These are phyloP conservation scores for Entomortierella chlamydospora DNA, from an alignment of 192 early-diverging fungal genomes.

Conservation along the genomic window DNA sequence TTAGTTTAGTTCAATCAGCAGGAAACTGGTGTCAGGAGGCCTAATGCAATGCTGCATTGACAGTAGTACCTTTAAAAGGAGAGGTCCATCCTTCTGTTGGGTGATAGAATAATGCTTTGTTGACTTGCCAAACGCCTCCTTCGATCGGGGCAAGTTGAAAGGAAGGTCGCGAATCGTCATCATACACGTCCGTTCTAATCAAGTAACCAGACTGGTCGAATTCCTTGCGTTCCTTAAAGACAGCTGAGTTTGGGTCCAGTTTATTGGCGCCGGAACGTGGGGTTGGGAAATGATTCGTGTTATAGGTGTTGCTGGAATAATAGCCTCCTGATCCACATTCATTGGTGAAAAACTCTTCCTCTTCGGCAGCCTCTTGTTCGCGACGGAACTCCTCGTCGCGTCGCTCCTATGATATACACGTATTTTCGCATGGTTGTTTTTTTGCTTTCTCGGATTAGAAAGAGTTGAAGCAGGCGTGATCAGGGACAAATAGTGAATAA, in stretches of 20 bases:
- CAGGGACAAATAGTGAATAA: background rate
- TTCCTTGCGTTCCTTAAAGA: constrained; percentile 57
- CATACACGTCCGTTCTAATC: constrained; percentile 61
- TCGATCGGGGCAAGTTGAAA: constrained; percentile 74
- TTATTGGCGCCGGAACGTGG: constrained; percentile 31
- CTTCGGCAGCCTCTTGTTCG: constrained; percentile 30
- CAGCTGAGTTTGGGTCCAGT: constrained; percentile 57
- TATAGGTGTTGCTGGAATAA: constrained; percentile 30
- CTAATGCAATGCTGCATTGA: background rate
- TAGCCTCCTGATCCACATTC: constrained; percentile 23
- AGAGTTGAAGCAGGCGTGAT: too few species aligned
- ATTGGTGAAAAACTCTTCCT: constrained; percentile 36
- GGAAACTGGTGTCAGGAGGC: too few species aligned
- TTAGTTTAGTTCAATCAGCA: too few species aligned
- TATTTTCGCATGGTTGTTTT: background rate
- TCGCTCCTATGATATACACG: constrained; percentile 15
- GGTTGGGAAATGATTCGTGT: constrained; percentile 41
- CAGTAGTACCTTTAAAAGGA: constrained; percentile 61
- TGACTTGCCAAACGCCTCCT: constrained; percentile 66
- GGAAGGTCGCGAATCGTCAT: constrained; percentile 65
- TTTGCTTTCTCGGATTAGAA: too few species aligned
- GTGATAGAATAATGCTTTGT: constrained; percentile 65
- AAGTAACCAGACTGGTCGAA: constrained; percentile 74
- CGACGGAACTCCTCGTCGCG: constrained; percentile 45
- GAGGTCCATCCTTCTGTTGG: constrained; percentile 72